Evolutionary conservation across 768 basidiomycete species (phyloP).

Genomic region (Gloeophyllum trabeum): DNA sequence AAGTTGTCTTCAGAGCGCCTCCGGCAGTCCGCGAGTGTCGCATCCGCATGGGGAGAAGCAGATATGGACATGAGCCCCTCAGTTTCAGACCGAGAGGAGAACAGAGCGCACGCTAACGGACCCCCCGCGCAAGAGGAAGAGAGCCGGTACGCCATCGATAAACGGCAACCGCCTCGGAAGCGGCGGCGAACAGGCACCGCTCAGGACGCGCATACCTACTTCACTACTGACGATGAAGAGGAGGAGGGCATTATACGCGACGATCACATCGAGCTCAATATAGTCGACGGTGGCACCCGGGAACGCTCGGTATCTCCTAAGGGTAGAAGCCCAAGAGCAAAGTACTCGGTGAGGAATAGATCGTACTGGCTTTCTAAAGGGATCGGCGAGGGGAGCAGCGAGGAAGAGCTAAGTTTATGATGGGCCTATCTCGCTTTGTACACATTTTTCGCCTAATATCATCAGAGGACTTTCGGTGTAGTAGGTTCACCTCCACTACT

Average conservation of each 20-base stretch:
- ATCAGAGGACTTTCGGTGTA: too few species aligned
- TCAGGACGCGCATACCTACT: slow-evolving; percentile 30
- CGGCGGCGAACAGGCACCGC: slow-evolving; percentile 28
- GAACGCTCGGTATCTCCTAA: slow-evolving; percentile 12
- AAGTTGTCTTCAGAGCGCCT: slow-evolving; percentile 4
- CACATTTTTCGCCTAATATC: too few species aligned
- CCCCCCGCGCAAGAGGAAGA: slow-evolving; percentile 41
- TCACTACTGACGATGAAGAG: slow-evolving; percentile 40
- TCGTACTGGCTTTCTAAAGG: slow-evolving; percentile 53
- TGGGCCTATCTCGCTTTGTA: too few species aligned
- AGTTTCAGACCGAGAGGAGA: slow-evolving; percentile 3
- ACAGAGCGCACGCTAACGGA: slow-evolving; percentile 3
- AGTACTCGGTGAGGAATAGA: slow-evolving; percentile 25
- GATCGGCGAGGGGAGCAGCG: slow-evolving; percentile 11
- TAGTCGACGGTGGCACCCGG: slow-evolving; percentile 6
- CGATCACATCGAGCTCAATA: slow-evolving; percentile 10
- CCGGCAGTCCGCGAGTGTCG: slow-evolving; percentile 14
- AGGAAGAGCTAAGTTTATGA: too few species aligned
- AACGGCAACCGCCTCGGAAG: slow-evolving; percentile 33
- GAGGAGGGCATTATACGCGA: slow-evolving; percentile 14
- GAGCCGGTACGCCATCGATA: slow-evolving; percentile 24
- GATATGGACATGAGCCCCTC: slow-evolving; percentile 16
- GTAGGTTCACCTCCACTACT: too few species aligned
- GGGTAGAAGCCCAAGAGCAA: slow-evolving; percentile 15
- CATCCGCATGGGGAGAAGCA: slow-evolving; percentile 24